Percentiles rank a stretch among this genome's conserved stretches.
Conservation (phyloP, 768 basidiomycete genomes). For the Xerocomus spinulosus region DNA sequence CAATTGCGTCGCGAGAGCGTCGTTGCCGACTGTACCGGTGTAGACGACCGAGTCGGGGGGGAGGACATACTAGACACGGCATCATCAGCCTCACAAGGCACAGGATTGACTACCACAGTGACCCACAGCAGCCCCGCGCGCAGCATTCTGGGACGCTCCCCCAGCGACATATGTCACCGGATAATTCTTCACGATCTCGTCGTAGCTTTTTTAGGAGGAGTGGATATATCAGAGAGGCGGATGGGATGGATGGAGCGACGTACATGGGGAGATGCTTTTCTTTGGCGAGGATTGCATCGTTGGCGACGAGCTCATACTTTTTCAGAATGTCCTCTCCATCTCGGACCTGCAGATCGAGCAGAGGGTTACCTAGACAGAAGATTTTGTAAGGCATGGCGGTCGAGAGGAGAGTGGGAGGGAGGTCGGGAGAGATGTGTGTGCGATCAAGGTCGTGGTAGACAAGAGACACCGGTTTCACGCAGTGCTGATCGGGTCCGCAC, state of each 20-base stretch:
- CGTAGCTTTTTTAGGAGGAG: too few species aligned
- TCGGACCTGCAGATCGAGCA: constrained; percentile 93
- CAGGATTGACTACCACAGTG: not conserved
- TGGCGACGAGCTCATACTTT: constrained; percentile 88
- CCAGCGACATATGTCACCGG: constrained; percentile 90
- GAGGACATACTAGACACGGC: constrained; percentile 68
- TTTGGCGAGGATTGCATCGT: constrained; percentile 94
- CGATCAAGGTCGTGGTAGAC: constrained; percentile 2
- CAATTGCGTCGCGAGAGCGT: constrained; percentile 86
- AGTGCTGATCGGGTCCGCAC: constrained; percentile 1
- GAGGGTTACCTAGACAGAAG: constrained; percentile 92
- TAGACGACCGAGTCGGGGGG: constrained; percentile 88
- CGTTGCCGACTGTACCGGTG: constrained; percentile 91
- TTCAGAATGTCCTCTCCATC: constrained; percentile 79
- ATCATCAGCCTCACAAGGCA: not conserved
- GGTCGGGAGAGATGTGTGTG: constrained; percentile 12
- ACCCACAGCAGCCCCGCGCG: constrained; percentile 91
- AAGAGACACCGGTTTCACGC: not conserved
- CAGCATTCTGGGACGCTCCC: constrained; percentile 95
- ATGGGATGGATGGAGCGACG: too few species aligned
- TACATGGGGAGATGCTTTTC: constrained; percentile 87
- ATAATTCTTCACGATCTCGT: constrained; percentile 74
- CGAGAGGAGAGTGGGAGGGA: constrained; percentile 1
- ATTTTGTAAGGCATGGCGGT: constrained; percentile 56
- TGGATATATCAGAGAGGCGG: too few species aligned